These are phyloP conservation scores for Mycena filopes DNA, from an alignment of 768 basidiomycete species.

Conservation along the genomic window DNA sequence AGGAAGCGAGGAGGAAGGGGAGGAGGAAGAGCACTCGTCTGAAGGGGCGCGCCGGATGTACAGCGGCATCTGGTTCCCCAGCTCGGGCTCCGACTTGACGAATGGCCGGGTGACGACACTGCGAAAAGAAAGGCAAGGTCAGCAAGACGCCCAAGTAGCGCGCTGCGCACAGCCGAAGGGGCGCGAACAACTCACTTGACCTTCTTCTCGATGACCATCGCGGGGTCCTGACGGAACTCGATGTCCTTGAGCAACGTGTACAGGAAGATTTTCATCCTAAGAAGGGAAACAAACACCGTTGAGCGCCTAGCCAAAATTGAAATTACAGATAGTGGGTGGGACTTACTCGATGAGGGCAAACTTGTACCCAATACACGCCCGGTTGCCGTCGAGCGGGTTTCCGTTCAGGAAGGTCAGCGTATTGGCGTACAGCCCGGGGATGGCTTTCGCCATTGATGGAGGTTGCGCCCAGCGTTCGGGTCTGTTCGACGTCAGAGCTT, in stretches of 20 bases:
- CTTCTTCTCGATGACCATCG: constrained; percentile 69
- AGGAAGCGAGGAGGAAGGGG: constrained; percentile 12
- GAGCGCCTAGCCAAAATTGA: too few relatives aligned
- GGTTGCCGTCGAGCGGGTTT: constrained; percentile 59
- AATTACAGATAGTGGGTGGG: constrained; percentile 10
- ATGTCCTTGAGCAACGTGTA: constrained; percentile 68
- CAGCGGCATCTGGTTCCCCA: constrained; percentile 72
- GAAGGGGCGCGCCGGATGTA: constrained; percentile 49
- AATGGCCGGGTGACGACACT: constrained; percentile 68
- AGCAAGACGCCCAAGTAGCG: constrained; percentile 4
- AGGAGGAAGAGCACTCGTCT: too few relatives aligned
- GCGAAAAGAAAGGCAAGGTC: constrained; percentile 21
- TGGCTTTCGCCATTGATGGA: constrained; percentile 47
- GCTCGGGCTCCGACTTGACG: constrained; percentile 62
- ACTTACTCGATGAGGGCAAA: constrained; percentile 72
- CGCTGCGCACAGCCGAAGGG: constrained; percentile 14
- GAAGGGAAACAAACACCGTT: constrained; percentile 20
- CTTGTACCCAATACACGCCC: constrained; percentile 70
- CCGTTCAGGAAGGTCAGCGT: constrained; percentile 68
- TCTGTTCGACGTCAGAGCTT: constrained; percentile 42
- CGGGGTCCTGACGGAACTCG: constrained; percentile 61
- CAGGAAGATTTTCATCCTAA: constrained; percentile 72
- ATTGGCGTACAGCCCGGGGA: constrained; percentile 65
- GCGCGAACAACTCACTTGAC: constrained; percentile 62
- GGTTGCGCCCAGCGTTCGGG: constrained; percentile 65